Evolutionary conservation across 2,329 filamentous ascomycete genomes (phyloP), one percentile per base, ranked within the genome.

Genomic region (Lanzia echinophila): DNA sequence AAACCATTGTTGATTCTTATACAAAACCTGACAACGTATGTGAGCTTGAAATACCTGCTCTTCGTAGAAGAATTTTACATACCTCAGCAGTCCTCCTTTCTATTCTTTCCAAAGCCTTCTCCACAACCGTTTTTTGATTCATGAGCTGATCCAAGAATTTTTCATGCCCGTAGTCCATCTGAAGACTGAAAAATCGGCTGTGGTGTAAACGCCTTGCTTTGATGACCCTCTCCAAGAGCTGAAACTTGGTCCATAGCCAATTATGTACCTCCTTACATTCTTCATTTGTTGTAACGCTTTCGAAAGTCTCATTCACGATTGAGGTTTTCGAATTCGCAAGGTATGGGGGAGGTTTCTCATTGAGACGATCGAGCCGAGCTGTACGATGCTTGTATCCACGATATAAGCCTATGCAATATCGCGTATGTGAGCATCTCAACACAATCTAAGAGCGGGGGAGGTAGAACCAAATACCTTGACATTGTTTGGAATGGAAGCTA

Each of bases 361-460:
- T 56, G 15, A 74, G 59, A 3, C 56, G 54, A 51, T 78, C 74
- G 3, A 78, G 69, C 45, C 69, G 66, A 8, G 68, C 67, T 61
- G 76, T 77, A 41, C 74, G 72, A 39, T 64, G 69, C 58, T 77
- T 77, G 63, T 78, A 78, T 8, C 75, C 75, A 48, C 69, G 68
- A 61, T 78, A 78, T 3, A 78, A 66, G 58, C 71, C 58, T 59
- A 5, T 38, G 13, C 4, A 6, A 17, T 31, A 28, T 50, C 8
- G n/a, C 12, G 24, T 34, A 43, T 32, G 10, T 7, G 50, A 39
- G 13, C 39, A 22, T n/a, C n/a, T n/a, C n/a, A n/a, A n/a, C n/a
- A n/a, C n/a, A n/a, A n/a, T n/a, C n/a, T 34, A 42, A 32, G 12
- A 41, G 5, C n/a, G 7, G 20, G 41, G 8, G n/a, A 22, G 17